Evolutionary conservation across 345 rosid genomes (phyloP).

Genomic region (Bretschneidera sinensis): DNA sequence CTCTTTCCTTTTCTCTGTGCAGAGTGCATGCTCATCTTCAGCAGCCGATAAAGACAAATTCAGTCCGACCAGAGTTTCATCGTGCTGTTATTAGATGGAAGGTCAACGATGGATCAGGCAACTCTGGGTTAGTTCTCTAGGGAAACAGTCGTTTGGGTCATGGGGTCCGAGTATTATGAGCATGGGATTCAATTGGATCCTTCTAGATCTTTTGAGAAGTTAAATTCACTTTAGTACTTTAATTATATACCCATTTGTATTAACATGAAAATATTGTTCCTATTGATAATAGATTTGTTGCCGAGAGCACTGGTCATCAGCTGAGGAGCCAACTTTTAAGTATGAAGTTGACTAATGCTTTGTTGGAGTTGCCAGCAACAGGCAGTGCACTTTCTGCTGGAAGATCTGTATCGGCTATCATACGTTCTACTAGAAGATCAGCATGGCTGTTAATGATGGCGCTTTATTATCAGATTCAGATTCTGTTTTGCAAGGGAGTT

Average conservation of each 20-base stretch:
- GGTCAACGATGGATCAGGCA: constrained; percentile 80
- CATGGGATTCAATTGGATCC: too few relatives aligned
- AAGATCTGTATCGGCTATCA: constrained; percentile 60
- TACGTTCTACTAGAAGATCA: constrained; percentile 56
- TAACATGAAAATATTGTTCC: constrained; percentile 18
- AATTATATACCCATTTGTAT: too few relatives aligned
- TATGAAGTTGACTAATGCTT: constrained; percentile 88
- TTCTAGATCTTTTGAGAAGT: too few relatives aligned
- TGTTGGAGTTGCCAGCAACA: constrained; percentile 75
- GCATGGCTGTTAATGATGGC: constrained; percentile 20
- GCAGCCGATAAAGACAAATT: constrained; percentile 63
- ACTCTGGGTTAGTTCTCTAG: constrained; percentile 57
- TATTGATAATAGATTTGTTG: constrained; percentile 60
- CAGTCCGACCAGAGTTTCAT: constrained; percentile 62
- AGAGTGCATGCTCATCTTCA: constrained; percentile 76
- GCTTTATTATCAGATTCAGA: constrained; percentile 29
- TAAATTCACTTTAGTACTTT: too few relatives aligned
- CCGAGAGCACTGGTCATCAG: constrained; percentile 91
- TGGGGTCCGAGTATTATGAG: too few relatives aligned
- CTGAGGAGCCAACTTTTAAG: constrained; percentile 86
- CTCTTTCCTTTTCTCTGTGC: constrained; percentile 11
- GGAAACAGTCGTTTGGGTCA: not conserved
- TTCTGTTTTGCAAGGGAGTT: constrained; percentile 29
- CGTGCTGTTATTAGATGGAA: constrained; percentile 71
- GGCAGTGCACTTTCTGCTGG: constrained; percentile 61